Evolutionary conservation across 352 stramenopile genomes (phyloP).

Genomic region (Poterioochromonas sp.): DNA sequence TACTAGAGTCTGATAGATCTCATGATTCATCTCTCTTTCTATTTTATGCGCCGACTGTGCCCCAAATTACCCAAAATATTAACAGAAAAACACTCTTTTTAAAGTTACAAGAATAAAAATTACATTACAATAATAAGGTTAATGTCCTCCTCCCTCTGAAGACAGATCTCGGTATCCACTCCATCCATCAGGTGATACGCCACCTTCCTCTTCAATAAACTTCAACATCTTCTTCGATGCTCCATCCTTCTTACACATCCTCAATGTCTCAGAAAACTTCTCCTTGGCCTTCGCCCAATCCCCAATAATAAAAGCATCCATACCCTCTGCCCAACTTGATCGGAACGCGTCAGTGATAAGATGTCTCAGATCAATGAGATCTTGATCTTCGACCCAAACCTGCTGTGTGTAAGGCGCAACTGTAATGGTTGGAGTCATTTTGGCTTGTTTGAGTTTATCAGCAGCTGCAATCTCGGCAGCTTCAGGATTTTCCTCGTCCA

Average conservation of each 20-base stretch:
- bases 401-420: slow-evolving; percentile 36
- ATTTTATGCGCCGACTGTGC: too few relatives aligned
- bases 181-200: slow-evolving; percentile 36
- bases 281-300: slow-evolving; percentile 39
- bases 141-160: not conserved
- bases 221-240: slow-evolving; percentile 38
- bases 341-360: slow-evolving; percentile 36
- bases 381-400: slow-evolving; percentile 39
- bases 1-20: too few relatives aligned
- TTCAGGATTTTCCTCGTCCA: not conserved
- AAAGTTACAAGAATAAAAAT: too few relatives aligned
- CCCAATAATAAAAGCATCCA: slow-evolving; percentile 38
- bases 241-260: slow-evolving; percentile 36
- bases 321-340: slow-evolving; percentile 34
- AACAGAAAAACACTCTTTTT: too few relatives aligned
- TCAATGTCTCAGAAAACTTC: slow-evolving; percentile 35
- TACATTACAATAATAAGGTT: too few relatives aligned
- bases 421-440: slow-evolving; percentile 40
- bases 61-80: too few relatives aligned
- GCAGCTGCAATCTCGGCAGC: slow-evolving; percentile 7
- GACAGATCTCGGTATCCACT: slow-evolving; percentile 38
- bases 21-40: too few relatives aligned
- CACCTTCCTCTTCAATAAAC: slow-evolving; percentile 39
- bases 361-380: slow-evolving; percentile 39
- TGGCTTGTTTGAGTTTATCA: slow-evolving; percentile 35